phyloP scores from a whole-genome alignment of 2,329 filamentous ascomycete species.

The Ceratocystiopsis minuta region DNA sequence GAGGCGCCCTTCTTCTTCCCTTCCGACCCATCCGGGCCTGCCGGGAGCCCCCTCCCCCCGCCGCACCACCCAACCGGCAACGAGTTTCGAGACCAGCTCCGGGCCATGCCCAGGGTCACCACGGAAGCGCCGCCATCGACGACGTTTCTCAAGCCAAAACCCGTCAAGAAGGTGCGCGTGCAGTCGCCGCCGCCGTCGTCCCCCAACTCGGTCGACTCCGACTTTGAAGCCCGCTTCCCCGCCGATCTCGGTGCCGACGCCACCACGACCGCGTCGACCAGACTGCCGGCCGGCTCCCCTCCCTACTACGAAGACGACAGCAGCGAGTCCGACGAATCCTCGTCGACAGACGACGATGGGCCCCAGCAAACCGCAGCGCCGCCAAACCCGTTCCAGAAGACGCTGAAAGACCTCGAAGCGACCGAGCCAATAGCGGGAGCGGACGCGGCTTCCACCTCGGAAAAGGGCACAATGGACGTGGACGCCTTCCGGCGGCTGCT shows the following conservation, averaged over 20 bases:
- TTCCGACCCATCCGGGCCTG: neutral
- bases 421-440: slow-evolving; percentile 13
- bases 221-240: slow-evolving; percentile 15
- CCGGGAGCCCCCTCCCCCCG: too few species aligned
- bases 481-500: slow-evolving; percentile 61
- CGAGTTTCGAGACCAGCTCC: slow-evolving; percentile 15
- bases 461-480: slow-evolving; percentile 45
- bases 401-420: slow-evolving; percentile 30
- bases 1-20: neutral
- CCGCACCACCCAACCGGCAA: slow-evolving; percentile 13
- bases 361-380: slow-evolving; percentile 12
- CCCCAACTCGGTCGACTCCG: slow-evolving; percentile 28
- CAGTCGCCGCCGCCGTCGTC: slow-evolving; percentile 45
- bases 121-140: slow-evolving; percentile 16
- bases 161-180: slow-evolving; percentile 49
- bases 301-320: slow-evolving; percentile 13
- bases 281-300: too few species aligned
- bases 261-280: neutral
- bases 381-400: slow-evolving; percentile 39
- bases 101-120: slow-evolving; percentile 14
- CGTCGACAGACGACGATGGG: slow-evolving; percentile 6
- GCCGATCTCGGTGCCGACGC: slow-evolving; percentile 10
- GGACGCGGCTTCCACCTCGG: slow-evolving; percentile 15
- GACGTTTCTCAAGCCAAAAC: slow-evolving; percentile 27
- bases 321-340: slow-evolving; percentile 12